Evolutionary conservation across 495 filamentous ascomycete species (phyloP).

Genomic region (Neurospora sp.): DNA sequence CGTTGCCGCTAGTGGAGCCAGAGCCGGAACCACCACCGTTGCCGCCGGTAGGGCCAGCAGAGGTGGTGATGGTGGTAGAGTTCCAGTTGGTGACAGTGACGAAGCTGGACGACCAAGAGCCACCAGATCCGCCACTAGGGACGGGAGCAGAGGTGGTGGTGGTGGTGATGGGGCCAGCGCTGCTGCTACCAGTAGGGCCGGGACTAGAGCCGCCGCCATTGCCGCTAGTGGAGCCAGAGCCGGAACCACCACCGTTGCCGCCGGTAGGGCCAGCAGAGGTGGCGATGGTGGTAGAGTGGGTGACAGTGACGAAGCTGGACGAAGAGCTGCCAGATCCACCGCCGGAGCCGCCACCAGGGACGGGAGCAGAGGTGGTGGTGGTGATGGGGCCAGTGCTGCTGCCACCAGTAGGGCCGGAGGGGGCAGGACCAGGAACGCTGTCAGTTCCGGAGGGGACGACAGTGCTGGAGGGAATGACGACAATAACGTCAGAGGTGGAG

Average conservation of each 20-base stretch:
- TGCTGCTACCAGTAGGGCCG: not conserved
- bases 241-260: no score
- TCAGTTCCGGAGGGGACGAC: not conserved
- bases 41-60: not conserved
- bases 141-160: no score
- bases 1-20: not conserved
- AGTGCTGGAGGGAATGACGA: not conserved
- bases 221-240: no score
- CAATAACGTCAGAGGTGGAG: not conserved
- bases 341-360: not conserved
- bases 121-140: not conserved
- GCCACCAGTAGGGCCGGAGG: not conserved
- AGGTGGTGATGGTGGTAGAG: not conserved
- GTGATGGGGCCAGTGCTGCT: not conserved
- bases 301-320: no score
- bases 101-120: not conserved
- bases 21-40: not conserved
- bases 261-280: no score
- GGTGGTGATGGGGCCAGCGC: no score
- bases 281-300: no score
- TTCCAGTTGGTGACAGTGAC: not conserved
- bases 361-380: not conserved
- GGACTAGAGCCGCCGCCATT: not conserved
- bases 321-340: not conserved
- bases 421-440: not conserved